Evolutionary conservation across 108 stramenopile species (phyloP), one percentile per base, ranked within the genome.

Genomic region (Nannochloropsis gaditana): DNA sequence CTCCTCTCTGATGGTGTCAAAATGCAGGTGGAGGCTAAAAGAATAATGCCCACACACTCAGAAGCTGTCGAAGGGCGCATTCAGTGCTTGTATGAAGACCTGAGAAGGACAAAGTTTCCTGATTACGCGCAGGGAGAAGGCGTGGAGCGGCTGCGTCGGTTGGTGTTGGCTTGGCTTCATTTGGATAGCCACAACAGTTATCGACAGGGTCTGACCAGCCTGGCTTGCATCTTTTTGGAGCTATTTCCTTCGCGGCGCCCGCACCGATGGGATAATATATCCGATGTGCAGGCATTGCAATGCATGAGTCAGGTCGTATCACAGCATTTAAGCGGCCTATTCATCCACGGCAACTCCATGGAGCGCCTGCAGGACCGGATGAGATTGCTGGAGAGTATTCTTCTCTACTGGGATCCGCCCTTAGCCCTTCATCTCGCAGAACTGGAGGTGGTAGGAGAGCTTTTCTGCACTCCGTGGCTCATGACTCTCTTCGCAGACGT

Each of bases 401-500:
- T 73, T 73, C n/a, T 73, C 19, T 73, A 73, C n/a, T 73, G 59
- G 59, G 59, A 73, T n/a, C 59, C 59, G 59, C 59, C n/a, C 4
- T 8, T 73, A 73, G 59, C 59, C 19, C 59, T 73, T 15, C 59
- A 73, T 73, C n/a, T 73, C 19, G 59, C 59, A 73, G 59, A n/a
- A n/a, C 2, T 2, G 59, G 59, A 73, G 59, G 59, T 73, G 59
- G 19, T n/a, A 15, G 59, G 59, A n/a, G 59, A 73, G 6, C 8
- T 73, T 4, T 73, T 73, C 59, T 73, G 59, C n/a, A 73, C 59
- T 6, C 59, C 59, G 19, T 73, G 59, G 59, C 59, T 73, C 19
- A n/a, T 73, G 19, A 73, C 59, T n/a, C 59, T 73, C n/a, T 73
- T 73, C n/a, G 59, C 59, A n/a, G 59, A 73, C n/a, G 59, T 73